A percentile compares a stretch with the other conserved stretches of the same genome.
phyloP scores from a whole-genome alignment of 2,329 filamentous ascomycete genomes.

The Alternaria postmessia region DNA sequence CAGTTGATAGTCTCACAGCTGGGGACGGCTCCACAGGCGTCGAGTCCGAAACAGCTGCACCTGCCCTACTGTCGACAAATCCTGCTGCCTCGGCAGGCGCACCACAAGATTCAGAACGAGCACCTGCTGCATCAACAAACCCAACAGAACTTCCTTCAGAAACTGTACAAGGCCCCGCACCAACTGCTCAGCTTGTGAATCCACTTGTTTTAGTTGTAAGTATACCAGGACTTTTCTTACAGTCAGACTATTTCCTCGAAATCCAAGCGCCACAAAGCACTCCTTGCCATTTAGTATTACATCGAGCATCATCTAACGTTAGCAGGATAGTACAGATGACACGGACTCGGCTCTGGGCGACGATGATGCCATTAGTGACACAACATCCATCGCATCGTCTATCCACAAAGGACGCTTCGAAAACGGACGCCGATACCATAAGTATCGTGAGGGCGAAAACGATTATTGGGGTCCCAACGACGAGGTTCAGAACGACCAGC shows the following conservation, averaged over 20 bases:
- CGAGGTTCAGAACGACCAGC: constrained; percentile 38
- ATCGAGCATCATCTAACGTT: not conserved
- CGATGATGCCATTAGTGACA: constrained; percentile 30
- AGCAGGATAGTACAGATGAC: constrained; percentile 21
- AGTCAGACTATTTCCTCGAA: not conserved
- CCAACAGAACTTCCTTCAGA: constrained; percentile 1
- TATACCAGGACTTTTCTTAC: not conserved
- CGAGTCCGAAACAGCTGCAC: not conserved
- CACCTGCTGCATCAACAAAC: not conserved
- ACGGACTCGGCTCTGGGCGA: constrained; percentile 29
- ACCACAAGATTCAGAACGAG: not conserved
- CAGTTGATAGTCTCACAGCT: not conserved
- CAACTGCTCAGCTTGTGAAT: constrained; percentile 20
- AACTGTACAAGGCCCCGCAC: constrained; percentile 10
- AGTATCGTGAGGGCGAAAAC: constrained; percentile 41
- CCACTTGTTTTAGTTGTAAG: constrained; percentile 20
- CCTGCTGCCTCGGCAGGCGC: not conserved
- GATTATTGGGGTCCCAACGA: constrained; percentile 46
- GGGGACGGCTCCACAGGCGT: not conserved
- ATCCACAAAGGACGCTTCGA: constrained; percentile 43
- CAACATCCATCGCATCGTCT: constrained; percentile 42
- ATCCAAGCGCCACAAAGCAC: not conserved
- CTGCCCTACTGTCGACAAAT: not conserved
- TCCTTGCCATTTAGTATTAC: not conserved
- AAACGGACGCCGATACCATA: constrained; percentile 46